A percentile compares a stretch with the other conserved stretches of the same genome.
Evolutionary conservation across 23 red algal species (phyloP).

Genomic region (Gracilaria vermiculophylla): DNA sequence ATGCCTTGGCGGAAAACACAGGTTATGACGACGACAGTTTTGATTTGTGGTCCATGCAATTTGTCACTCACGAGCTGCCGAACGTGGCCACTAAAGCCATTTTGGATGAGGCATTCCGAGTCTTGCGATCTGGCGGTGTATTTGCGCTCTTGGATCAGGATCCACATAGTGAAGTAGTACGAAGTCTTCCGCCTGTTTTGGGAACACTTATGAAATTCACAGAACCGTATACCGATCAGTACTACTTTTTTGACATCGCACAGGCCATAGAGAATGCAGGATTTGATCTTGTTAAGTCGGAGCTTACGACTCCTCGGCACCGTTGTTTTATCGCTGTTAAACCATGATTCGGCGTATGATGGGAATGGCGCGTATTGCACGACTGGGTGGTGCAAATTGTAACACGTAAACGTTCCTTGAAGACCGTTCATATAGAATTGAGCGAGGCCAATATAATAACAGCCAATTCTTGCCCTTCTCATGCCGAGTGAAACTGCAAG

Average conservation of each 20-base stretch:
- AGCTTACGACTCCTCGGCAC: constrained; percentile 29
- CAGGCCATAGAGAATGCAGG: background rate
- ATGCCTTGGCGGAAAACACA: constrained; percentile 51
- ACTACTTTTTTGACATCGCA: constrained; percentile 65
- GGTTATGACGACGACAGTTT: background rate
- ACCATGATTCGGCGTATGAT: background rate
- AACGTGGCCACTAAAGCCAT: constrained; percentile 30
- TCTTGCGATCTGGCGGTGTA: constrained; percentile 34
- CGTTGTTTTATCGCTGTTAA: constrained; percentile 49
- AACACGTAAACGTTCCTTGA: too few species aligned
- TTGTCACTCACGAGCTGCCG: constrained; percentile 73
- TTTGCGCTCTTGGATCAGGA: constrained; percentile 67
- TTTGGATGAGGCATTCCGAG: constrained; percentile 28
- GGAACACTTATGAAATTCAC: constrained; percentile 75
- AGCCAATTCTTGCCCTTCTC: too few species aligned
- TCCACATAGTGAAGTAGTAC: constrained; percentile 38
- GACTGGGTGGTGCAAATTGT: too few species aligned
- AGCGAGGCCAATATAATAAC: too few species aligned
- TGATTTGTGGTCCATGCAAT: constrained; percentile 55
- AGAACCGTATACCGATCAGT: constrained; percentile 76
- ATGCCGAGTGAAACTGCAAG: too few species aligned
- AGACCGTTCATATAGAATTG: too few species aligned
- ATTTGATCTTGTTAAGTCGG: constrained; percentile 23
- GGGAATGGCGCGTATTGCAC: too few species aligned
- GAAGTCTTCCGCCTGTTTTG: constrained; percentile 47